Evolutionary conservation across 257 asterid species (phyloP), one percentile per base, ranked within the genome.

Genomic region (Ilex asprella): DNA sequence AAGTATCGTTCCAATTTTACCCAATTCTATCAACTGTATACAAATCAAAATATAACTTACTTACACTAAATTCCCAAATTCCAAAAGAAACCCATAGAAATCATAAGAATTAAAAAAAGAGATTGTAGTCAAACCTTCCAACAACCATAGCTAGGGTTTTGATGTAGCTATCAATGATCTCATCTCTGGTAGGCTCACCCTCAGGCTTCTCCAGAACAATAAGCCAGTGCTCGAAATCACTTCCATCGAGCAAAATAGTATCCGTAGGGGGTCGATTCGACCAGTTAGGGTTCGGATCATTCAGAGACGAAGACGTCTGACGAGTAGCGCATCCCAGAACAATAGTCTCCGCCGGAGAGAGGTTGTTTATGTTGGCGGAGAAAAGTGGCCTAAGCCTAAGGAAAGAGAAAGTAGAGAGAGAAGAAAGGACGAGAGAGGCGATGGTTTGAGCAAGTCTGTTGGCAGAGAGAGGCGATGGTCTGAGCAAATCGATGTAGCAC

Each of bases 181-280:
- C 92, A 63, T 93, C 99, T 63, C 99, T 81, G 0, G 88, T 87
- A 0, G 80, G 75, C 11, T 85, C 86, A 1, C 78, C 91, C 50
- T 86, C 90, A 11, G 98, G 98, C 69, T 79, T 79, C 79, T 91
- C 98, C 86, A 91, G 56, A 41, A 93, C 99, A 59, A 93, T 90
- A n/a, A 93, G 97, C 97, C 96, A 93, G 70, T 93, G 99, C 79
- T 89, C 97, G 31, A 93, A 93, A 77, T 93, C 99, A 64, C 99
- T 89, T 2, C 97, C 99, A 52, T 89, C 99, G 31, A 93, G 95
- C 73, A 89, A 47, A 66, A 92, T 86, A 11, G 97, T 89, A 88
- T 93, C 97, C 74, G 85, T 89, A 0, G 97, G 99, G 97, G 99
- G 0, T n/a, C 97, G 89, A 50, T 87, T 89, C 16, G 96, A 79